A percentile compares a stretch with the other conserved stretches of the same genome.
phyloP scores from a whole-genome alignment of 2,329 filamentous ascomycete species.

The Fragosphaeria purpurea region DNA sequence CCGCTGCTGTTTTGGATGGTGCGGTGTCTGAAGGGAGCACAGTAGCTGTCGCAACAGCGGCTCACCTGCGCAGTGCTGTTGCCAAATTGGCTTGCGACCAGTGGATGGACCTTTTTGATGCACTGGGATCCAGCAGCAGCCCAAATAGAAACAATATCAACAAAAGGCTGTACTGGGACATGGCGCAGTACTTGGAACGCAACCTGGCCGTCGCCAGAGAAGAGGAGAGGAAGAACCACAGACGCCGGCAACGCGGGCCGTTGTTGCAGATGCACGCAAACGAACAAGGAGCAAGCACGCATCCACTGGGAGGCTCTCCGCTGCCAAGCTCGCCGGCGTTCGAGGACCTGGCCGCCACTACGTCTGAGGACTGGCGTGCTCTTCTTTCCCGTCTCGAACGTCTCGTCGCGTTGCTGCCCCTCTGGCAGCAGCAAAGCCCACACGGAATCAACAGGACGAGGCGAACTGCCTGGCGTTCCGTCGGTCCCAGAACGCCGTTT shows the following conservation, averaged over 20 bases:
- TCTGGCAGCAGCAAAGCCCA: slow-evolving; percentile 1
- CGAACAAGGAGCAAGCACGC: neutral
- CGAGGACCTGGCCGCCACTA: neutral
- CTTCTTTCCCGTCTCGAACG: slow-evolving; percentile 22
- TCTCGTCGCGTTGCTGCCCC: slow-evolving; percentile 16
- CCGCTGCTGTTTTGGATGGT: neutral
- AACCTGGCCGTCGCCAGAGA: slow-evolving; percentile 19
- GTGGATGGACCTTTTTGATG: slow-evolving; percentile 29
- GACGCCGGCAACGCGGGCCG: too few relatives aligned
- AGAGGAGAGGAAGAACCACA: too few relatives aligned
- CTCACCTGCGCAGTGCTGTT: slow-evolving; percentile 11
- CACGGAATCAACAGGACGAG: neutral
- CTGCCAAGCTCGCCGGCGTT: neutral
- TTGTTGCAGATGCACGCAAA: neutral
- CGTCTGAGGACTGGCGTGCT: slow-evolving; percentile 19
- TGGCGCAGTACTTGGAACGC: slow-evolving; percentile 23
- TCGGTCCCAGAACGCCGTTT: neutral
- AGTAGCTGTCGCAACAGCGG: neutral
- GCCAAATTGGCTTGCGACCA: slow-evolving; percentile 18
- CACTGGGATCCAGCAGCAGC: slow-evolving; percentile 9
- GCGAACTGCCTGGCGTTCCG: too few relatives aligned
- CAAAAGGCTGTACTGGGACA: slow-evolving; percentile 20
- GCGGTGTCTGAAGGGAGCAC: neutral
- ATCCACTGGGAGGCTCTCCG: too few relatives aligned
- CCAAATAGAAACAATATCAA: neutral